phyloP scores from a whole-genome alignment of 257 asterid species.

The Nicotiana obtusifolia region DNA sequence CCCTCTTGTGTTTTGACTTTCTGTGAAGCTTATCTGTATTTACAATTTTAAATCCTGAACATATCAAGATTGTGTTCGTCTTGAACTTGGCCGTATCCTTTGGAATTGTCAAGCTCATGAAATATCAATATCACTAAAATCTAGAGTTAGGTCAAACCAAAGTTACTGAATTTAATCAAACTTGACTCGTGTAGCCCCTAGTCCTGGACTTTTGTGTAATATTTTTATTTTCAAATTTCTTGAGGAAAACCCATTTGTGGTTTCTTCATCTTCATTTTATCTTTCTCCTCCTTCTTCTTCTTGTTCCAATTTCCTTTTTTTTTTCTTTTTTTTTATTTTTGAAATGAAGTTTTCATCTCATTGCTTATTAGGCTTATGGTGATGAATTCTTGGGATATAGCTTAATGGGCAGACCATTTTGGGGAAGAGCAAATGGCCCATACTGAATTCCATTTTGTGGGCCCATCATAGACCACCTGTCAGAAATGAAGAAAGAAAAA shows the following conservation, averaged over 20 bases:
- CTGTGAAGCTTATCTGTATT: not conserved
- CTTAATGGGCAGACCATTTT: constrained; percentile 86
- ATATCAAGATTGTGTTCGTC: not conserved
- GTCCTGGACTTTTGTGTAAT: not conserved
- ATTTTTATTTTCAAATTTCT: not conserved
- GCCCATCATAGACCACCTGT: constrained; percentile 88
- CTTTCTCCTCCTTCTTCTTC: too few relatives aligned
- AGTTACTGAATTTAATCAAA: too few relatives aligned
- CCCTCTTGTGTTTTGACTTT: not conserved
- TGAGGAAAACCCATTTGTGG: not conserved
- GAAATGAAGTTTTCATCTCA: not conserved
- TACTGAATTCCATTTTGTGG: constrained; percentile 90
- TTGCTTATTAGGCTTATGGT: not conserved
- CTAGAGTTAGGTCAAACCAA: too few relatives aligned
- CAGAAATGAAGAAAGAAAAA: not conserved
- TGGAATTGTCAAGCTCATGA: not conserved
- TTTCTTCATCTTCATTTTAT: not conserved
- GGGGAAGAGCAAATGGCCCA: constrained; percentile 98
- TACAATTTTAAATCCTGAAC: constrained; percentile 16
- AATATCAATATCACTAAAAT: too few relatives aligned
- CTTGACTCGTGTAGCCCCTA: rapidly evolving
- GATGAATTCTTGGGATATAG: constrained; percentile 38
- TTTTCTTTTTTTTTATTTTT: not conserved
- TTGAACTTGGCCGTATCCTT: not conserved
- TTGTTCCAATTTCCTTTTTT: too few relatives aligned